phyloP scores from a whole-genome alignment of 2,329 filamentous ascomycete species.

The Cercospora nicotianae region DNA sequence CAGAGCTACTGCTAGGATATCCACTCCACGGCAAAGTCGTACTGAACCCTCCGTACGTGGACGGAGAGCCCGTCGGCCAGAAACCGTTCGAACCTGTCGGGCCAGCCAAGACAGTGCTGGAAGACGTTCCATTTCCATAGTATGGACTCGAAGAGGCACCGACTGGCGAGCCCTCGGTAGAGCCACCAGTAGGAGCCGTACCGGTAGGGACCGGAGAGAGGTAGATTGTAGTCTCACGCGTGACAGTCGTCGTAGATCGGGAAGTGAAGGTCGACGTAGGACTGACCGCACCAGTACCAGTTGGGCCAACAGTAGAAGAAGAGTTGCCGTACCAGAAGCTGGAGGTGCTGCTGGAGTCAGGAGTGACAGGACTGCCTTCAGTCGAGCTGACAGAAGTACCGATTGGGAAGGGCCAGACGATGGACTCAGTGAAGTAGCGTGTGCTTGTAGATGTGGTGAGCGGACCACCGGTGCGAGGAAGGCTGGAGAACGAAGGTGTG shows the following conservation, averaged over 20 bases:
- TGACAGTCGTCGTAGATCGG: not conserved
- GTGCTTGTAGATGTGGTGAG: conserved; percentile 4
- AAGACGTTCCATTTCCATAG: not conserved
- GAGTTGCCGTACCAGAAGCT: conserved; percentile 1
- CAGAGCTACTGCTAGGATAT: not conserved
- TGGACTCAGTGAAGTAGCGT: not conserved
- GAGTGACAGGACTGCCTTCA: not conserved
- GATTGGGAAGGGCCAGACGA: conserved; percentile 2
- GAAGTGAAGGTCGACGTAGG: not conserved
- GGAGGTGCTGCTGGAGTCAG: not conserved
- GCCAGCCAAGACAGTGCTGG: not conserved
- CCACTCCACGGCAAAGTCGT: not conserved
- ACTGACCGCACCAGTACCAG: not conserved
- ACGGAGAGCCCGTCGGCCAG: not conserved
- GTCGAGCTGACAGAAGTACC: not conserved
- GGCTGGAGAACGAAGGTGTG: conserved; percentile 4
- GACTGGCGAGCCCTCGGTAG: not conserved
- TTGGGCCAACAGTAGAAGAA: not conserved
- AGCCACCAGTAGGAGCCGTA: not conserved
- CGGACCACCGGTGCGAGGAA: not conserved
- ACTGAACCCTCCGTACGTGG: not conserved
- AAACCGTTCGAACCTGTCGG: not conserved
- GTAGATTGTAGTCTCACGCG: not conserved
- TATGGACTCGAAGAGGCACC: not conserved
- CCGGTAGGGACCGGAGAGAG: not conserved